Percentiles rank a stretch among this genome's conserved stretches.
Evolutionary conservation across 2,329 filamentous ascomycete species (phyloP).

Genomic region (Coniella vitis): DNA sequence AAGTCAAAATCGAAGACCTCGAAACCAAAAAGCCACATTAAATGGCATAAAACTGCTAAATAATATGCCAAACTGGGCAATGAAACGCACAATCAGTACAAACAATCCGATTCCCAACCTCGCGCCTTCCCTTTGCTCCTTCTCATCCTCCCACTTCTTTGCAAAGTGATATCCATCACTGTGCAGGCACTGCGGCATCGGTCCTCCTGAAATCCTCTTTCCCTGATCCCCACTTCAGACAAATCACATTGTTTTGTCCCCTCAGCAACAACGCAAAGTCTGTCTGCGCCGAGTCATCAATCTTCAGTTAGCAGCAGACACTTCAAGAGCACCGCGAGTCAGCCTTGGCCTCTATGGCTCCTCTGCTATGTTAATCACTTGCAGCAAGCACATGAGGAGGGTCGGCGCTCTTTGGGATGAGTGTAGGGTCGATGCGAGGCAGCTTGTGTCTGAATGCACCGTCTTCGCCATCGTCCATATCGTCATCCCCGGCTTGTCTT

Average conservation of each 20-base stretch:
- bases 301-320: not conserved
- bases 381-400: not conserved
- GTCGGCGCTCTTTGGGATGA: constrained; percentile 4
- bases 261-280: not conserved
- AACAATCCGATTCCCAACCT: no score
- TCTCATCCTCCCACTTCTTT: no score
- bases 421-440: constrained; percentile 2
- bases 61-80: no score
- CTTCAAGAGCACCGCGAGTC: not conserved
- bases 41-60: no score
- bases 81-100: no score
- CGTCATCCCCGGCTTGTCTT: not conserved
- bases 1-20: no score
- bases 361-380: no score
- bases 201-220: not conserved
- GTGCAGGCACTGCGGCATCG: no score
- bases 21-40: no score
- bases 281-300: not conserved
- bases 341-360: no score
- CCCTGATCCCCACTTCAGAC: not conserved
- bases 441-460: constrained; percentile 4
- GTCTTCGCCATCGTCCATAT: not conserved
- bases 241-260: not conserved
- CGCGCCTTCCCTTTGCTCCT: no score
- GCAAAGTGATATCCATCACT: no score